Evolutionary conservation across 176 grass and related monocot species (phyloP), one percentile per base, ranked within the genome.

Genomic region (Cenchrus americanus): DNA sequence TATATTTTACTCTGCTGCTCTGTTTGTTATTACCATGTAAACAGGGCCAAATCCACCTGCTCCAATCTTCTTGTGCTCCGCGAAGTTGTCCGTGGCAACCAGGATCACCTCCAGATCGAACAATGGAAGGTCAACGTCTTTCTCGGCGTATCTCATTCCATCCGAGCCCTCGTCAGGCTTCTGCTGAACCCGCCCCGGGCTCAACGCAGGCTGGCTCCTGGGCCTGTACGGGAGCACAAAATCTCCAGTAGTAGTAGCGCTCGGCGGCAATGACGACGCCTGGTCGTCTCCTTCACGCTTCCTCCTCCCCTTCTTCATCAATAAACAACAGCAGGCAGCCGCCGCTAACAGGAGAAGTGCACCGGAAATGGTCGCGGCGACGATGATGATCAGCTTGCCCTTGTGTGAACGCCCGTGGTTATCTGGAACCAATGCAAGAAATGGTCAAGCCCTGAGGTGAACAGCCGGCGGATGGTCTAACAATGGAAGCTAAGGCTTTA

Each of bases 21-120:
- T 37, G 34, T 37, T 57, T 7, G 70, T 58, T 30, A 18, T 66
- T 89, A 92, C 91, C 91, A 73, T 62, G 21, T 89, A 92, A 69
- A 92, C 91, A 22, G 80, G 65, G 32, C 91, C 91, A 66, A 92
- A 92, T 74, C 91, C 91, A 17, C 91, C 91, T 42, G 86, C 30
- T 8, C 87, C 87, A 14, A 92, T 83, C 78, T 81, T 84, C 8
- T 80, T 87, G n/a, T 55, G 65, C 0, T 57, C 37, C 1, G 81
- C 24, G 32, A 92, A 92, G 44, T 86, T 83, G 18, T 72, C 66
- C 0, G 90, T 92, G 47, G 83, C 77, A 5, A 21, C 34, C 23
- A 62, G 47, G 44, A 85, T 77, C 9, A 48, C 30, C 34, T 69
- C 62, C 0, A 89, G 70, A 81, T 76, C 87, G 7, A 85, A 85